Conservation (phyloP, 768 basidiomycete species). For the Xerocomus spinulosus region DNA sequence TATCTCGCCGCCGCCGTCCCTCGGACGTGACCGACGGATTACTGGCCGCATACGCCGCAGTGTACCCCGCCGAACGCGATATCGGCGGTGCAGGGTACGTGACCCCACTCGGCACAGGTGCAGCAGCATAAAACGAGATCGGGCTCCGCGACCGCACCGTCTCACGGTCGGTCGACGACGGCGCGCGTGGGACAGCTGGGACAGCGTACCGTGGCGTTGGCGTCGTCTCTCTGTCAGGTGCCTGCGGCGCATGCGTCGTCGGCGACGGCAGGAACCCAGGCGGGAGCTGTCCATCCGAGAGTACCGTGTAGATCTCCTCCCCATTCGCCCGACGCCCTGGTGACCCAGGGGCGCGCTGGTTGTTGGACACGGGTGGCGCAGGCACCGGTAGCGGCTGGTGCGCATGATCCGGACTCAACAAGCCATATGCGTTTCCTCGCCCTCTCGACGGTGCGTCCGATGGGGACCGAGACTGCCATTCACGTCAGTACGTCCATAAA, state of each 20-base stretch:
- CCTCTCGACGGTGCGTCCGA: slow-evolving; percentile 32
- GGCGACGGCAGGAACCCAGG: slow-evolving; percentile 8
- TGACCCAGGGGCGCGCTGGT: slow-evolving; percentile 15
- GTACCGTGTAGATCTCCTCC: slow-evolving; percentile 13
- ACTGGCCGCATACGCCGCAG: slow-evolving; percentile 2
- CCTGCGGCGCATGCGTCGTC: slow-evolving; percentile 5
- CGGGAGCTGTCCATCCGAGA: slow-evolving; percentile 11
- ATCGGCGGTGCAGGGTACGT: slow-evolving; percentile 28
- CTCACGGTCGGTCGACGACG: slow-evolving; percentile 21
- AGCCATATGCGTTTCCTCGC: slow-evolving; percentile 8
- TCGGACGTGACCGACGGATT: slow-evolving; percentile 25
- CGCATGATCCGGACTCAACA: slow-evolving; percentile 32
- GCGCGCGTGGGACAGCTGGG: slow-evolving; percentile 1
- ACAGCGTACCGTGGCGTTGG: slow-evolving; percentile 7
- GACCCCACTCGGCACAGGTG: slow-evolving; percentile 24
- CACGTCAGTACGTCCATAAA: slow-evolving; percentile 13
- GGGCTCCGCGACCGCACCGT: slow-evolving; percentile 18
- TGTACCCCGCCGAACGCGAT: slow-evolving; percentile 20
- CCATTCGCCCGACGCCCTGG: slow-evolving; percentile 7
- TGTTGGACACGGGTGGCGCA: slow-evolving; percentile 7
- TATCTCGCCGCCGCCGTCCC: slow-evolving; percentile 22
- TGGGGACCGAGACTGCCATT: slow-evolving; percentile 27
- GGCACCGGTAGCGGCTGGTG: slow-evolving; percentile 26
- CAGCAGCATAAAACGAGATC: slow-evolving; percentile 21
- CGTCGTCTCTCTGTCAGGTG: too few relatives aligned